Base-by-base conservation (phyloP, 176 grass and related monocot genomes). In the Puya raimondii region DNA sequence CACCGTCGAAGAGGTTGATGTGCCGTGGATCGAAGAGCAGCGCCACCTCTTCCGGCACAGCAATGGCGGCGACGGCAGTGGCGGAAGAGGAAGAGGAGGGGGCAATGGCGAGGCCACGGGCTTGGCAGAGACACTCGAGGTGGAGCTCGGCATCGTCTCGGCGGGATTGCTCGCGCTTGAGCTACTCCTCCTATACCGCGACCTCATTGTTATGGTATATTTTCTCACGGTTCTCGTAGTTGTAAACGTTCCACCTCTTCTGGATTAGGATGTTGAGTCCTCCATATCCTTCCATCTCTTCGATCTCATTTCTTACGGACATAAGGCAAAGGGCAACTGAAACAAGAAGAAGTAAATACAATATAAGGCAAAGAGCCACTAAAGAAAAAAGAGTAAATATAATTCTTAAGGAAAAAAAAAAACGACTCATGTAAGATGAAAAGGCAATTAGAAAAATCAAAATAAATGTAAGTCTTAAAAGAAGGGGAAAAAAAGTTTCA, bases 221-320 rank as follows among this genome's bases (percentile, higher is more conserved):
- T 74, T 97, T 97, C 89, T 92, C 89, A 67, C 89, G 86, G 79
- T 97, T 97, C 67, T 97, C 86, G 50, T 50, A 87, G 64, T 89
- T 97, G 79, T 97, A 97, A 48, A 97, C 84, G 84, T 97, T 97
- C 89, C 86, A 97, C 70, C 86, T 75, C 89, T 97, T 97, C 93
- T 92, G 89, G 49, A 89, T 89, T 23, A 92, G 65, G 52, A 97
- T 97, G 69, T 97, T 97, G 25, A 97, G 86, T 2, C 93, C 86
- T 1, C 86, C 89, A 51, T 92, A 86, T 13, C 86, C 93, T 64
- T 84, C 93, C 93, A 97, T 97, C 51, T 50, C 23, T 53, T 23
- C 2, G 67, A 47, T 70, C 9, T 27, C 16, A 49, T 20, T 1
- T 12, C 23, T 49, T n/a, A 4, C 29, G 3, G 29, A 33, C 4